phyloP scores from a whole-genome alignment of 192 early-diverging fungal species.

The Spizellomyces sp. region DNA sequence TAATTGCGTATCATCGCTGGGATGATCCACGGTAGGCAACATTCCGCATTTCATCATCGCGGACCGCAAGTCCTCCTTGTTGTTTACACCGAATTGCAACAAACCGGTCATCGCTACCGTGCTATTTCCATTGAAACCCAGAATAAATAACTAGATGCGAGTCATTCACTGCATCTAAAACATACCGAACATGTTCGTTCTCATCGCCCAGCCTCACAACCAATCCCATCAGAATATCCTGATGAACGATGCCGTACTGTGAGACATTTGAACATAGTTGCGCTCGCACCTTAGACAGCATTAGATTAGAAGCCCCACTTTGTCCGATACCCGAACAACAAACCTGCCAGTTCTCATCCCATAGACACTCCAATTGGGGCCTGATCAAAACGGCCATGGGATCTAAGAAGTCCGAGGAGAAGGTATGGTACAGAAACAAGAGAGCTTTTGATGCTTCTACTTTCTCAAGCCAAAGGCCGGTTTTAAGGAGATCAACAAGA shows the following conservation, averaged over 20 bases:
- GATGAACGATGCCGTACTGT: conserved; percentile 29
- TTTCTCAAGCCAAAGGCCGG: conserved; percentile 41
- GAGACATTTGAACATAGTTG: conserved; percentile 38
- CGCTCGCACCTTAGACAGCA: conserved; percentile 25
- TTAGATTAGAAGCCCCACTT: not conserved
- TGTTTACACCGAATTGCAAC: conserved; percentile 37
- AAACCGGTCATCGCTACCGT: conserved; percentile 37
- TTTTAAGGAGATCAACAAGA: conserved; percentile 31
- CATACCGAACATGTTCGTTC: conserved; percentile 33
- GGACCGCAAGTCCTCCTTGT: conserved; percentile 23
- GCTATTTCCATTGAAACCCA: conserved; percentile 3
- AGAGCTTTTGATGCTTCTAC: conserved; percentile 49
- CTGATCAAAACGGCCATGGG: conserved; percentile 35
- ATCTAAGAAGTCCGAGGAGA: conserved; percentile 44
- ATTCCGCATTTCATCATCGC: conserved; percentile 42
- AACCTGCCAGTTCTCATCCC: conserved; percentile 42
- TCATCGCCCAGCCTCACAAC: conserved; percentile 38
- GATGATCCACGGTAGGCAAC: conserved; percentile 17
- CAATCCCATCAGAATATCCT: conserved; percentile 29
- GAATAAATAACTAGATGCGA: not conserved
- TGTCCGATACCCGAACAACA: not conserved
- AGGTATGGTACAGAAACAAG: conserved; percentile 42
- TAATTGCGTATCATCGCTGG: not conserved
- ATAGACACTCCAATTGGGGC: conserved; percentile 40
- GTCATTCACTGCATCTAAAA: not conserved